phyloP scores from a whole-genome alignment of 1,139 yeast species.

The Williopsis jadinii region DNA sequence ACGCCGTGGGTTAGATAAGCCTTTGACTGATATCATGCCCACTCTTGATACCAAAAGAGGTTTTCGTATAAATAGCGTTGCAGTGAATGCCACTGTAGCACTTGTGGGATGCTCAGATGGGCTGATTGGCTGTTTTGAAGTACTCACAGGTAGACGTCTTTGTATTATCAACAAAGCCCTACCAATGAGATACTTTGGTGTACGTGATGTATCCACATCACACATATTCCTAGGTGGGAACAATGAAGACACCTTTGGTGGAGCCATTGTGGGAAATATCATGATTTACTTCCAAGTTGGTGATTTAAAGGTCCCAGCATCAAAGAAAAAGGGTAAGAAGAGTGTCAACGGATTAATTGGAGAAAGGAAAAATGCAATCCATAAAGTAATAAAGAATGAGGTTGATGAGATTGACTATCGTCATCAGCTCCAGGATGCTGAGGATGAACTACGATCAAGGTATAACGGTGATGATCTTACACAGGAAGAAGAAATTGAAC shows the following conservation, averaged over 20 bases:
- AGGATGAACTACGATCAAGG: slow-evolving; percentile 30
- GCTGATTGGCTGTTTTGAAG: slow-evolving; percentile 53
- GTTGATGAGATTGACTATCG: slow-evolving; percentile 28
- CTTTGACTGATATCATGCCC: slow-evolving; percentile 24
- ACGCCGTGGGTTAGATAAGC: slow-evolving; percentile 26
- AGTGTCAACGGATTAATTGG: slow-evolving; percentile 16
- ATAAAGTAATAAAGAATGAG: slow-evolving; percentile 24
- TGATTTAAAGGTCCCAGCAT: slow-evolving; percentile 16
- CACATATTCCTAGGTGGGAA: slow-evolving; percentile 31
- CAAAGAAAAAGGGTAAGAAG: slow-evolving; percentile 22
- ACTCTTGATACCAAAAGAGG: slow-evolving; percentile 3
- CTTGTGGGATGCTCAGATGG: slow-evolving; percentile 63
- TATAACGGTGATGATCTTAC: slow-evolving; percentile 37
- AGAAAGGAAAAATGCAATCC: slow-evolving; percentile 17
- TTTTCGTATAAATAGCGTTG: slow-evolving; percentile 28
- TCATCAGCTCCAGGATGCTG: slow-evolving; percentile 18
- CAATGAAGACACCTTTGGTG: slow-evolving; percentile 39
- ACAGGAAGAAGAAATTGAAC: slow-evolving; percentile 41
- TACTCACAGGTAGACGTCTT: slow-evolving; percentile 49
- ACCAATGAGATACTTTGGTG: slow-evolving; percentile 34
- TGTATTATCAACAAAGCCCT: slow-evolving; percentile 41
- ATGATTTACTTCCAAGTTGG: slow-evolving; percentile 65
- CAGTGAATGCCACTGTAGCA: slow-evolving; percentile 35
- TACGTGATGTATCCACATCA: slow-evolving; percentile 8
- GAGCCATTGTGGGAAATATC: slow-evolving; percentile 47